phyloP scores from a whole-genome alignment of 116 monocot genomes.

The Phalaenopsis hybrid region DNA sequence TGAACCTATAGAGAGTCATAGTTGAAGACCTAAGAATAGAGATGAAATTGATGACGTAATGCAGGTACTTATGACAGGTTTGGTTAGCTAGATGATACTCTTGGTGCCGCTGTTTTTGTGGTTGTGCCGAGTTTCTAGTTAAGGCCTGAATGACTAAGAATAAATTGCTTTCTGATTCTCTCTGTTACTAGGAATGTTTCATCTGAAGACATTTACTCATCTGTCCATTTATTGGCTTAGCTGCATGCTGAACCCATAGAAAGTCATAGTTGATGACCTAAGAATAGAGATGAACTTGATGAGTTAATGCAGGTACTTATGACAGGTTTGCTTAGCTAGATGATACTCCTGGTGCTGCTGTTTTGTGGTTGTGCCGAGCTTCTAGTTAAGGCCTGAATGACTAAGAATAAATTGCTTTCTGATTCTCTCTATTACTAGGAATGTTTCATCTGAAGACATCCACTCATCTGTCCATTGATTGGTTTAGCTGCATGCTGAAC shows the following conservation, averaged over 20 bases:
- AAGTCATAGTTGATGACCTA: not conserved
- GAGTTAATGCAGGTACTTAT: constrained; percentile 9
- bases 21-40: not conserved
- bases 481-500: not conserved
- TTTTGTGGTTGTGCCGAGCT: constrained; percentile 8
- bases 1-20: not conserved
- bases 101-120: constrained; percentile 1
- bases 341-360: constrained; percentile 11
- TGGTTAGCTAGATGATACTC: constrained; percentile 5
- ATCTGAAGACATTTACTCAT: not conserved
- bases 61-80: constrained; percentile 13
- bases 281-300: constrained; percentile 9
- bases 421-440: constrained; percentile 9
- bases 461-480: not conserved
- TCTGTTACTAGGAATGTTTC: constrained; percentile 2
- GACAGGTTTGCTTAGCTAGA: constrained; percentile 4
- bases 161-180: constrained; percentile 6
- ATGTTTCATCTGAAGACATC: not conserved
- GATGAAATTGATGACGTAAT: constrained; percentile 8
- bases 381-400: constrained; percentile 11
- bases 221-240: not conserved
- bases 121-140: constrained; percentile 12
- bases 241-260: not conserved
- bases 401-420: constrained; percentile 7
- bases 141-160: constrained; percentile 12